Percentiles rank a stretch among this genome's conserved stretches.
phyloP scores from a whole-genome alignment of 2,329 filamentous ascomycete species.

The Karstenula rhodostoma region DNA sequence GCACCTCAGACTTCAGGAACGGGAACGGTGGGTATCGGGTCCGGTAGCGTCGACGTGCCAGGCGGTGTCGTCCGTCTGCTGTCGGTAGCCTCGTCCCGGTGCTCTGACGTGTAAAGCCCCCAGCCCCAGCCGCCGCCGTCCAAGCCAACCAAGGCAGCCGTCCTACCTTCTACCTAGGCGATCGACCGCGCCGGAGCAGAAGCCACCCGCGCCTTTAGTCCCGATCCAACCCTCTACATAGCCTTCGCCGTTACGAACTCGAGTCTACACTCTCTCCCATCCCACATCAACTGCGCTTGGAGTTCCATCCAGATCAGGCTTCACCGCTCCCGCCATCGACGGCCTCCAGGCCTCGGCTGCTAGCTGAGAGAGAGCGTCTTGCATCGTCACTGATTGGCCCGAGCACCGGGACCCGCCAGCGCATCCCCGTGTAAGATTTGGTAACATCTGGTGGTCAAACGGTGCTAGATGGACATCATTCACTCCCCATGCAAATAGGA shows the following conservation, averaged over 20 bases:
- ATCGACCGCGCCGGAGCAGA: not conserved
- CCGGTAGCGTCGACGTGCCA: not conserved
- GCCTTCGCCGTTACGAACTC: not conserved
- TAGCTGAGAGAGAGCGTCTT: not conserved
- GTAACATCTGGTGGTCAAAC: too few relatives aligned
- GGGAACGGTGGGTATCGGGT: conserved; percentile 17
- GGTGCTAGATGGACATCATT: too few relatives aligned
- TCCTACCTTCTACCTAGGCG: not conserved
- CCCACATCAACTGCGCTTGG: not conserved
- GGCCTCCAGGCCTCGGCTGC: not conserved
- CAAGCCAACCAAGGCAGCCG: not conserved
- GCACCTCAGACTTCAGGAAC: too few relatives aligned
- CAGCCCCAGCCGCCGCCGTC: too few relatives aligned
- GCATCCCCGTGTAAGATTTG: not conserved
- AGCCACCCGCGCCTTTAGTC: conserved; percentile 5
- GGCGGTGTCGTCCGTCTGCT: not conserved
- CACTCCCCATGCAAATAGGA: too few relatives aligned
- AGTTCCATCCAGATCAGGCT: not conserved
- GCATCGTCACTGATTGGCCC: conserved; percentile 14
- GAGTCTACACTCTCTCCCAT: not conserved
- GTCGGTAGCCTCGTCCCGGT: conserved; percentile 4
- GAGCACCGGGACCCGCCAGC: not conserved
- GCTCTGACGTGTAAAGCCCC: conserved; percentile 8
- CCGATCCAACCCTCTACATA: not conserved
- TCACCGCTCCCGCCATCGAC: not conserved